phyloP scores from a whole-genome alignment of 768 basidiomycete species.

The Fomitopsis pulvina region DNA sequence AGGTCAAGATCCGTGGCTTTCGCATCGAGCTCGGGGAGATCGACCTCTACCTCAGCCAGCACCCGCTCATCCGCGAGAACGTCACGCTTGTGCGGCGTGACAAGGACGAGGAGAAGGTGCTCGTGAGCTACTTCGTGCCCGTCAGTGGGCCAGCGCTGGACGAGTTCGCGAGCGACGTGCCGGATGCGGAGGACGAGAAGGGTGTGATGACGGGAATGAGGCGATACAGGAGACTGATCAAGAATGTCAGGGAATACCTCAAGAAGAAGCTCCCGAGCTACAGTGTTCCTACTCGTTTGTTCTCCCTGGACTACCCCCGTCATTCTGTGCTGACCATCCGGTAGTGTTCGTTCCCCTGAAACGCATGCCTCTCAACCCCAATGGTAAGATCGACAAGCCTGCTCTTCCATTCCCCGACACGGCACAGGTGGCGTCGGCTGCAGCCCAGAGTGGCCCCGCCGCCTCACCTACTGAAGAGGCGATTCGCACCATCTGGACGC shows the following conservation, averaged over 20 bases:
- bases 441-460: conserved; percentile 32
- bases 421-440: conserved; percentile 48
- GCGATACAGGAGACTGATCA: conserved; percentile 83
- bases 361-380: conserved; percentile 97
- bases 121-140: conserved; percentile 96
- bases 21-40: conserved; percentile 98
- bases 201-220: conserved; percentile 71
- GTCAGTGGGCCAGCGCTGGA: conserved; percentile 60
- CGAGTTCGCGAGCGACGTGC: conserved; percentile 64
- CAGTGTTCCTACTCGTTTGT: conserved; percentile 82
- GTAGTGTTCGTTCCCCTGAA: conserved; percentile 94
- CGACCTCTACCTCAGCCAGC: conserved; percentile 91
- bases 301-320: background rate
- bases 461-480: conserved; percentile 69
- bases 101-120: conserved; percentile 98
- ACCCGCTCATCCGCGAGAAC: conserved; percentile 93
- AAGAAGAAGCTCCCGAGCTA: conserved; percentile 96
- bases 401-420: conserved; percentile 98
- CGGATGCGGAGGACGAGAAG: conserved; percentile 42
- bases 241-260: conserved; percentile 89
- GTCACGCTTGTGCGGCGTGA: conserved; percentile 94
- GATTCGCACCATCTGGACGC: conserved; percentile 80
- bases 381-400: conserved; percentile 98
- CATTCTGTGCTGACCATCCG: conserved; percentile 8
- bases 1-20: conserved; percentile 99